Percentiles rank a stretch among this genome's conserved stretches.
Conservation (phyloP, 78 protist species). For the Emiliania huxleyi region DNA sequence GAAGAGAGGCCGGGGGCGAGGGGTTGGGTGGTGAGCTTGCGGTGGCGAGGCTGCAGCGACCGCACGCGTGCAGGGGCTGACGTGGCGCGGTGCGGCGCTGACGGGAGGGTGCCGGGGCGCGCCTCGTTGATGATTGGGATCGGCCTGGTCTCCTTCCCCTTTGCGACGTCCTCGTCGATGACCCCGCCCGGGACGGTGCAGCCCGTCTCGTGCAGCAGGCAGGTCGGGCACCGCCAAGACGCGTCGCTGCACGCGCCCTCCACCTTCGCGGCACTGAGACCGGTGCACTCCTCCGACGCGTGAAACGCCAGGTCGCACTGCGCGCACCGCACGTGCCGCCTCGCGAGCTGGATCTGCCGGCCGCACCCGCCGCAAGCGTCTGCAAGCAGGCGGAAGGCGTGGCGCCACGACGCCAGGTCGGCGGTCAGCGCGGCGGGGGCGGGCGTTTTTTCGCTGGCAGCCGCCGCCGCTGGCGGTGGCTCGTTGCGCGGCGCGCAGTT, state of each 20-base stretch:
- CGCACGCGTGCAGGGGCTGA: no score
- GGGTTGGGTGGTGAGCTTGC: no score
- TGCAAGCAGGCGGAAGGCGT: not conserved
- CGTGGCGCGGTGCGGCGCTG: no score
- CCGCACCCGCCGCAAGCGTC: conserved; percentile 1
- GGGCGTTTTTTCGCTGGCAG: no score
- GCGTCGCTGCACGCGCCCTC: not conserved
- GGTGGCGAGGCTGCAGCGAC: no score
- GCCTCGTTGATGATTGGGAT: not conserved
- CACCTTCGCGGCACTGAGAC: not conserved
- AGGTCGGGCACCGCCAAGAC: not conserved
- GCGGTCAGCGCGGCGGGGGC: not conserved
- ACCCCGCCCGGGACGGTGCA: not conserved
- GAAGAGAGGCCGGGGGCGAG: no score
- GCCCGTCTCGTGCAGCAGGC: not conserved
- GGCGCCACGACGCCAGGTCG: not conserved
- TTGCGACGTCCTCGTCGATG: not conserved
- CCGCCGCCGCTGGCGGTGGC: not conserved
- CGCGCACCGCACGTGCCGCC: not conserved
- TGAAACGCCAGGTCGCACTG: not conserved
- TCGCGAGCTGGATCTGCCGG: not conserved
- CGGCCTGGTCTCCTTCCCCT: not conserved
- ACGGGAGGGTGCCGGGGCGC: no score
- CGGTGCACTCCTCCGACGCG: not conserved
- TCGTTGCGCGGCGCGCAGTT: not conserved